Conservation (phyloP, 2,329 filamentous ascomycete species). For the Fonsecaea multimorphosa region DNA sequence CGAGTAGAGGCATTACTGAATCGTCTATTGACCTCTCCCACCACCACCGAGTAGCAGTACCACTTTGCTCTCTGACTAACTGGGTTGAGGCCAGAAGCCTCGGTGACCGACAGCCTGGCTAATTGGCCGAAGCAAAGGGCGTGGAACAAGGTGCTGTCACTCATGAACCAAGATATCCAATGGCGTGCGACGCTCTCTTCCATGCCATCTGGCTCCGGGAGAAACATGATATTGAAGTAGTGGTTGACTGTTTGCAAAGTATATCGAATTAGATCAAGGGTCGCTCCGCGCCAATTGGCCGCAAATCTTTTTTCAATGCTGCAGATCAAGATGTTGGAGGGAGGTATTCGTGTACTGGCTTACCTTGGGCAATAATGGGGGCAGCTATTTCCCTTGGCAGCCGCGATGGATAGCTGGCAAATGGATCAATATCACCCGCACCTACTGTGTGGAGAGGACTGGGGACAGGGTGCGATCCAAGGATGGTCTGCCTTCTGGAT, state of each 20-base stretch:
- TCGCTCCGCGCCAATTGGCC: not conserved
- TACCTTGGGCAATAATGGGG: conserved; percentile 16
- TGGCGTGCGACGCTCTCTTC: not conserved
- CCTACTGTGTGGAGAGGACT: conserved; percentile 9
- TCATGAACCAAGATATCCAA: conserved; percentile 21
- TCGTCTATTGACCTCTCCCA: conserved; percentile 20
- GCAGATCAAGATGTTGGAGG: not conserved
- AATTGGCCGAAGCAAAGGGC: conserved; percentile 13
- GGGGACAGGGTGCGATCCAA: not conserved
- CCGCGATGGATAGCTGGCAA: conserved; percentile 17
- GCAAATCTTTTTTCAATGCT: not conserved
- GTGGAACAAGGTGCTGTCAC: conserved; percentile 14
- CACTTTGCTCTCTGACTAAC: conserved; percentile 12
- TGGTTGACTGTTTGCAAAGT: conserved; percentile 7
- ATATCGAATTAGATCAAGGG: conserved; percentile 1
- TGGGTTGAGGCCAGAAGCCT: not conserved
- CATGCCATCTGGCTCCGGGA: conserved; percentile 14
- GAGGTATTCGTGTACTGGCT: not conserved
- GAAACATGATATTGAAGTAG: conserved; percentile 17
- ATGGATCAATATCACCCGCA: conserved; percentile 14
- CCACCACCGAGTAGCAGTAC: conserved; percentile 20
- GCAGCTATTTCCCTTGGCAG: conserved; percentile 14
- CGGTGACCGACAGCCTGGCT: conserved; percentile 9
- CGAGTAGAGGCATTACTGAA: conserved; percentile 12
- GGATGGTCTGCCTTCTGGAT: conserved; percentile 6